Conservation (phyloP, 2,329 filamentous ascomycete genomes). For the Periconia sp. region DNA sequence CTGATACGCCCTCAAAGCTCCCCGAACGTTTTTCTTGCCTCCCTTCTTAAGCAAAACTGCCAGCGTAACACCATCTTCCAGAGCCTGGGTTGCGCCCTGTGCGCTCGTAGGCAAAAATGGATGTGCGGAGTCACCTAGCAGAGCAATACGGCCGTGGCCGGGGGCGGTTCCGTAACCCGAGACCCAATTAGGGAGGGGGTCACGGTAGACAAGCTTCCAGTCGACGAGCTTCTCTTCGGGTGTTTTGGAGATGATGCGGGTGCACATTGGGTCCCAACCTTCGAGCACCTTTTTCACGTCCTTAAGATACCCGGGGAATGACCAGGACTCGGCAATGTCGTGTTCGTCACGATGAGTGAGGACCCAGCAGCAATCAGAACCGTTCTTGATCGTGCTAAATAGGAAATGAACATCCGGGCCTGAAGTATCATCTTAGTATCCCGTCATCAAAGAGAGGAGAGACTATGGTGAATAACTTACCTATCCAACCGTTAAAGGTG, state of each 20-base stretch:
- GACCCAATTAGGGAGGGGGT: slow-evolving; percentile 60
- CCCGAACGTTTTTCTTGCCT: slow-evolving; percentile 36
- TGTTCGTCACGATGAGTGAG: slow-evolving; percentile 43
- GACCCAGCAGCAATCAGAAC: slow-evolving; percentile 46
- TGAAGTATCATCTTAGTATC: slow-evolving; percentile 9
- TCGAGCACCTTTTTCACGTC: slow-evolving; percentile 41
- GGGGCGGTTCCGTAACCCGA: slow-evolving; percentile 50
- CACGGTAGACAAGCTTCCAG: slow-evolving; percentile 63
- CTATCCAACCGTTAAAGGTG: slow-evolving; percentile 47
- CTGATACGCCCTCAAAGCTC: slow-evolving; percentile 39
- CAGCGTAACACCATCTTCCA: slow-evolving; percentile 54
- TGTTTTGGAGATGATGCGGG: slow-evolving; percentile 43
- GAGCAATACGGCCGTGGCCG: slow-evolving; percentile 50
- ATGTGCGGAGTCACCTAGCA: slow-evolving; percentile 62
- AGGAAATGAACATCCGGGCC: slow-evolving; percentile 48
- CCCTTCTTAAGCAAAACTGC: slow-evolving; percentile 32
- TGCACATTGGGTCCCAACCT: slow-evolving; percentile 43
- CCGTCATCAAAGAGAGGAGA: not conserved
- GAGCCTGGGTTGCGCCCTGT: slow-evolving; percentile 61
- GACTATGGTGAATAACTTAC: slow-evolving; percentile 13
- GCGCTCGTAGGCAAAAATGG: slow-evolving; percentile 61
- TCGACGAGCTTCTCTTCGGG: slow-evolving; percentile 51
- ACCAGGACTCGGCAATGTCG: slow-evolving; percentile 45
- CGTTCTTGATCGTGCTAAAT: slow-evolving; percentile 45
- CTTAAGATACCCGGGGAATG: slow-evolving; percentile 40